These are phyloP conservation scores for Bruguiera gymnorhiza DNA, from an alignment of 345 rosid species.

Conservation along the genomic window DNA sequence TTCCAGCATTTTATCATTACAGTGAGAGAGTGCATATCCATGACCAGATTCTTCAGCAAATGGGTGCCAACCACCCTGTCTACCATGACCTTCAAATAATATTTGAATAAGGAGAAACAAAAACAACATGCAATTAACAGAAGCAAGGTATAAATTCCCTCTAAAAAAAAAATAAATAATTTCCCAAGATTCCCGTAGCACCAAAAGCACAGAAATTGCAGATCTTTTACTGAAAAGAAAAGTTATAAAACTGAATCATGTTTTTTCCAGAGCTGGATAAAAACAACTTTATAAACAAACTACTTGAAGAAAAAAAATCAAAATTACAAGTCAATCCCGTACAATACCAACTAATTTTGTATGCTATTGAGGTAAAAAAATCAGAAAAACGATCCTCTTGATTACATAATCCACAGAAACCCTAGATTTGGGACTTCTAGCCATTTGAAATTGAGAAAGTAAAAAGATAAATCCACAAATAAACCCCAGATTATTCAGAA, in stretches of 20 bases:
- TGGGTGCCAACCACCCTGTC: slow-evolving; percentile 78
- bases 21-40: slow-evolving; percentile 51
- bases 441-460: not conserved
- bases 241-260: too few relatives aligned
- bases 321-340: not conserved
- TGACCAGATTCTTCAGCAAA: slow-evolving; percentile 64
- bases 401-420: not conserved
- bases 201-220: slow-evolving; percentile 8
- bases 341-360: not conserved
- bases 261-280: too few relatives aligned
- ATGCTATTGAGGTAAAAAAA: not conserved
- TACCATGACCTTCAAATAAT: slow-evolving; percentile 73
- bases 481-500: not conserved
- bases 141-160: slow-evolving; percentile 17
- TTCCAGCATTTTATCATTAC: slow-evolving; percentile 55
- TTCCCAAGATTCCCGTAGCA: not conserved
- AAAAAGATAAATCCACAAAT: not conserved
- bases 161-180: slow-evolving; percentile 1
- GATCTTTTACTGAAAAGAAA: not conserved
- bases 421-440: not conserved
- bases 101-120: slow-evolving; percentile 28
- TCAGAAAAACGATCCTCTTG: not conserved
- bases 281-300: too few relatives aligned
- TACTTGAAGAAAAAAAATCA: not conserved
- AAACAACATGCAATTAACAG: slow-evolving; percentile 29